Conservation (phyloP, 768 basidiomycete species). For the Dioszegia crocea region DNA sequence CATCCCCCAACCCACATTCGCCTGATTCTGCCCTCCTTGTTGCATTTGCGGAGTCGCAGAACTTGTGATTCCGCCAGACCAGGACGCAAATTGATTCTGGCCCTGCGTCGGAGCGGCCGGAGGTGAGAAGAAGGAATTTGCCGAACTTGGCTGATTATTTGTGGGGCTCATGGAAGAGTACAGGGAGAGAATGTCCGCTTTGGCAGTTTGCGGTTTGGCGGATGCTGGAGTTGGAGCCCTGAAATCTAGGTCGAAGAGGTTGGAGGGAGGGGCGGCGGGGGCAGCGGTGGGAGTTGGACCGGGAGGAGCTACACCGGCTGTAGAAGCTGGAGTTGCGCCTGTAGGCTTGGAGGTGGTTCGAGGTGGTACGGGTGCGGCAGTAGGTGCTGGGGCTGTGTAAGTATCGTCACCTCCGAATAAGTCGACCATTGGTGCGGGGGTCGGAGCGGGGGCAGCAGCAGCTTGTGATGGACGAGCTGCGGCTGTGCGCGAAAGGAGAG, state of each 20-base stretch:
- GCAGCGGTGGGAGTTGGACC: constrained; percentile 13
- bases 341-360: constrained; percentile 15
- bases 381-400: not conserved
- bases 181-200: constrained; percentile 48
- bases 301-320: constrained; percentile 18
- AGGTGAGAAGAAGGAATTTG: constrained; percentile 29
- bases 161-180: constrained; percentile 29
- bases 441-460: constrained; percentile 26
- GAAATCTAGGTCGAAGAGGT: constrained; percentile 49
- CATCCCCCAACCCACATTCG: constrained; percentile 27
- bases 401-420: constrained; percentile 38
- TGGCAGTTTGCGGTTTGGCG: constrained; percentile 33
- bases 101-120: not conserved
- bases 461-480: constrained; percentile 18
- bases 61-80: constrained; percentile 36
- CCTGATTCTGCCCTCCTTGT: constrained; percentile 12
- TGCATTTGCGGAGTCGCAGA: constrained; percentile 26
- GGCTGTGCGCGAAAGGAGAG: constrained; percentile 31
- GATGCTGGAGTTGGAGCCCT: constrained; percentile 30
- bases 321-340: constrained; percentile 16
- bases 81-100: constrained; percentile 28
- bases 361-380: constrained; percentile 22
- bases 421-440: constrained; percentile 37
- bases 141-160: constrained; percentile 11
- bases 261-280: constrained; percentile 15